Conservation (phyloP, 148 eudicot species). For the Agrostemma githago region DNA sequence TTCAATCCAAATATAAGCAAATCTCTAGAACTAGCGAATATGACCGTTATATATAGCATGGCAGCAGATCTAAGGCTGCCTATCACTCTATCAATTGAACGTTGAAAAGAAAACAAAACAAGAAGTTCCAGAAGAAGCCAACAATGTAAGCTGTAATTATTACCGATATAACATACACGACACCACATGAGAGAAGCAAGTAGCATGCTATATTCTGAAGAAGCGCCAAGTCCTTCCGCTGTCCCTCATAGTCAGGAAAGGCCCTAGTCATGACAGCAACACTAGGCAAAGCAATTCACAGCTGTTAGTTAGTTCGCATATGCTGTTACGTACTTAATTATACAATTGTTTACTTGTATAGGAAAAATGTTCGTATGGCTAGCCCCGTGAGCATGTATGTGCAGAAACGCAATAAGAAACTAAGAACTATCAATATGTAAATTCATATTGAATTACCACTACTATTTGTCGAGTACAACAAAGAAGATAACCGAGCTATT, state of each 20-base stretch:
- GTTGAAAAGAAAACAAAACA: not conserved
- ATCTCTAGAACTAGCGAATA: not conserved
- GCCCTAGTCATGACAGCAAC: constrained; percentile 98
- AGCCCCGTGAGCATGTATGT: not conserved
- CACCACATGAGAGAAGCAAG: constrained; percentile 80
- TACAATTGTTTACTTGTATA: not conserved
- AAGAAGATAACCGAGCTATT: not conserved
- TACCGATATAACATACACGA: constrained; percentile 70
- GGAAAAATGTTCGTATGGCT: not conserved
- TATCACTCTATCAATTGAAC: not conserved
- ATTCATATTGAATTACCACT: not conserved
- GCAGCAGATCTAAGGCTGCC: not conserved
- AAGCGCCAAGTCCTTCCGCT: constrained; percentile 47
- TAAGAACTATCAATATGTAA: not conserved
- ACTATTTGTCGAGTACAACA: not conserved
- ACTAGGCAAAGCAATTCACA: constrained; percentile 38
- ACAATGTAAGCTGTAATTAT: constrained; percentile 19
- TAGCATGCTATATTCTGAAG: constrained; percentile 73
- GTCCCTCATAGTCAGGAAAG: constrained; percentile 48
- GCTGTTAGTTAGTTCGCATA: constrained; percentile 19
- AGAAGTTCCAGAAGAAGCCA: not conserved
- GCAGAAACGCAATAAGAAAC: not conserved
- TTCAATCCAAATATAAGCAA: not conserved
- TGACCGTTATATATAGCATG: not conserved
- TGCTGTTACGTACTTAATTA: not conserved